Conservation (phyloP, 352 stramenopile genomes). For the Phytophthora crassamura region DNA sequence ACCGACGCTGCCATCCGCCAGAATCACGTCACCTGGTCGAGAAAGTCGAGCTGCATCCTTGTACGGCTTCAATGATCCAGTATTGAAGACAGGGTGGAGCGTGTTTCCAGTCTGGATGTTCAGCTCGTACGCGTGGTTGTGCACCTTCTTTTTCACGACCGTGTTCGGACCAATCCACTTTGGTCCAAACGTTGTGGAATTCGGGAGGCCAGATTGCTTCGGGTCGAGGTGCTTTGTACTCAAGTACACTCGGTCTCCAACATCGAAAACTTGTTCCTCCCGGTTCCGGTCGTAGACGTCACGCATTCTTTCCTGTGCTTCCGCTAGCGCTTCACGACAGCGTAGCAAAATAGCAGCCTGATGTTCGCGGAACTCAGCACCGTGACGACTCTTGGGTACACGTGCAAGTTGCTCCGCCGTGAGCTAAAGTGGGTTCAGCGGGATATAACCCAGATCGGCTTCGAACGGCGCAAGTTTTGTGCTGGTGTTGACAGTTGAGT, state of each 20-base stretch:
- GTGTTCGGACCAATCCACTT: conserved; percentile 1
- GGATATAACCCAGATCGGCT: background rate
- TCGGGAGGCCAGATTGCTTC: background rate
- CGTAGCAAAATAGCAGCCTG: background rate
- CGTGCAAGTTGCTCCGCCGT: background rate
- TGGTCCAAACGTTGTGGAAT: background rate
- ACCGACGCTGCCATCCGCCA: no score
- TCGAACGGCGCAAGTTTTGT: conserved; percentile 1
- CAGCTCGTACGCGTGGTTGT: conserved; percentile 24
- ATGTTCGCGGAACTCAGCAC: background rate
- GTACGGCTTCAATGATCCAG: conserved; percentile 15
- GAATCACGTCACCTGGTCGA: no score
- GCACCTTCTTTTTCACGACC: no score
- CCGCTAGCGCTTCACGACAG: background rate
- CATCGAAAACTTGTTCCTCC: background rate
- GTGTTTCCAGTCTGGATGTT: conserved; percentile 29
- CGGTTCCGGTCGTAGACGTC: background rate
- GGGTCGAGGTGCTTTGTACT: background rate
- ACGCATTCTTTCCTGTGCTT: background rate
- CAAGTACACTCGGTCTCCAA: background rate
- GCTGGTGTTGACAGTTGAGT: conserved; percentile 1
- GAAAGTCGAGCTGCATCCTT: conserved; percentile 4
- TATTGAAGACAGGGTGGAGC: conserved; percentile 24
- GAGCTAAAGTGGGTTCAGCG: background rate
- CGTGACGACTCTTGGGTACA: background rate